Evolutionary conservation across 1,284 basidiomycete genomes (phyloP).

Genomic region (Ganoderma leucocontextum): DNA sequence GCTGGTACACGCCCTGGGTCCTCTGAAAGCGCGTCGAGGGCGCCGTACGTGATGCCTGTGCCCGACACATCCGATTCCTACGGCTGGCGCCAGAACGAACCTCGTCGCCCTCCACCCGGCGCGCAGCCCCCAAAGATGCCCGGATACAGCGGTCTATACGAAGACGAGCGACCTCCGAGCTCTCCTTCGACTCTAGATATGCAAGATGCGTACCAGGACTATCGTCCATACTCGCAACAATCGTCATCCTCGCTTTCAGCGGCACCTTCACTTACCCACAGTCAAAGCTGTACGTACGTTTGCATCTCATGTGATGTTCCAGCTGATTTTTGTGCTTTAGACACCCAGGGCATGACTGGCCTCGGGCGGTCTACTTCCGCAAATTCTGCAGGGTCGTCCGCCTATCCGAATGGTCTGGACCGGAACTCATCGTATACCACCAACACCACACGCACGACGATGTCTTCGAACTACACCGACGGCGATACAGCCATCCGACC

Average conservation of each 20-base stretch:
- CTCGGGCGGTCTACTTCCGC: slow-evolving; percentile 33
- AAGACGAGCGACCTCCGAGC: slow-evolving; percentile 36
- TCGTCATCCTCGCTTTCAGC: slow-evolving; percentile 26
- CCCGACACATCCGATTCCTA: slow-evolving; percentile 34
- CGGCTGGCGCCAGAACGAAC: slow-evolving; percentile 32
- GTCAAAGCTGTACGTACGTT: slow-evolving; percentile 25
- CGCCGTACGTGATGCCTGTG: slow-evolving; percentile 36
- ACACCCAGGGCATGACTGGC: slow-evolving; percentile 25
- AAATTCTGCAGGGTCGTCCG: slow-evolving; percentile 28
- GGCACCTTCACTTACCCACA: slow-evolving; percentile 21
- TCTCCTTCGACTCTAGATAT: slow-evolving; percentile 38
- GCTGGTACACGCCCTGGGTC: slow-evolving; percentile 32
- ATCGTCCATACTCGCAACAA: slow-evolving; percentile 29
- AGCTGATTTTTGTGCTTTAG: slow-evolving; percentile 14
- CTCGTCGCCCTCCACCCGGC: slow-evolving; percentile 32
- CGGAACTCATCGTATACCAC: slow-evolving; percentile 36
- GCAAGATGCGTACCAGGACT: slow-evolving; percentile 31
- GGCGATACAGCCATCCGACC: slow-evolving; percentile 31
- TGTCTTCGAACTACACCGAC: slow-evolving; percentile 35
- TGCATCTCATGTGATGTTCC: background rate
- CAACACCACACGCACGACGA: slow-evolving; percentile 31
- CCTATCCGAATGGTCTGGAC: slow-evolving; percentile 32
- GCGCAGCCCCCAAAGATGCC: slow-evolving; percentile 32
- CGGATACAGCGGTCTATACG: slow-evolving; percentile 30
- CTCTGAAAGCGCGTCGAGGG: slow-evolving; percentile 27